Base-by-base conservation (phyloP, 2,329 filamentous ascomycete species). In the Ascochyta clinopodiicola region DNA sequence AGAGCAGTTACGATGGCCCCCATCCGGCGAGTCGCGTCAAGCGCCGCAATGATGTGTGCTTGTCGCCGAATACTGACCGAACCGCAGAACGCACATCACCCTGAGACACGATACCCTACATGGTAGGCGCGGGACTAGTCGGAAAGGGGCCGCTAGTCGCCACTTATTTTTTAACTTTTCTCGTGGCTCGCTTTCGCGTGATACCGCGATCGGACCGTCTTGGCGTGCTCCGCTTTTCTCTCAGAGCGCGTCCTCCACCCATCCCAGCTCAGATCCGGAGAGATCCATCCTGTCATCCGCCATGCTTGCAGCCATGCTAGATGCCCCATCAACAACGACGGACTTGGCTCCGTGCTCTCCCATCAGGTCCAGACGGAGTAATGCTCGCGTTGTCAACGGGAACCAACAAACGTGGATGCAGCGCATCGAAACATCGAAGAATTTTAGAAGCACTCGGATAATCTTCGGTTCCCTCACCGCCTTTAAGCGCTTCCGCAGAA, bases 1-100 rank as follows among this genome's bases (percentile, higher is more conserved):
- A 56, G 54, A 50, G 44, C 43, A 56, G 44, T 55, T 51, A 54
- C 62, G 44, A 49, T 56, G 53, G 56, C 54, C 52, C 29, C 58
- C 57, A 51, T 51, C 25, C 48, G 54, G 38, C 54, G 48, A 57
- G 55, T 64, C 60, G 64, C 62, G 59, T 67, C 60, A 65, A 65
- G 63, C 62, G 62, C 61, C 57, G 59, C 51, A 57, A 59, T 59
- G 53, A 56, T 52, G 50, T 52, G 50, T 52, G 50, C 50, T 50
- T 56, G 50, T 54, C 56, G 66, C 66, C 70, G 68, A 72, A 54
- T 62, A 61, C 67, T 61, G 65, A 60, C 69, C 70, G 69, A 66
- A 51, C 48, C 50, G 60, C 57, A 63, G 35, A 56, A 61, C 55
- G 59, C 55, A 66, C 60, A 67, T 64, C 54, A 60, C 61, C 44